These are phyloP conservation scores for Heterococcus sp. DNA, from an alignment of 108 stramenopile genomes.

Conservation along the genomic window DNA sequence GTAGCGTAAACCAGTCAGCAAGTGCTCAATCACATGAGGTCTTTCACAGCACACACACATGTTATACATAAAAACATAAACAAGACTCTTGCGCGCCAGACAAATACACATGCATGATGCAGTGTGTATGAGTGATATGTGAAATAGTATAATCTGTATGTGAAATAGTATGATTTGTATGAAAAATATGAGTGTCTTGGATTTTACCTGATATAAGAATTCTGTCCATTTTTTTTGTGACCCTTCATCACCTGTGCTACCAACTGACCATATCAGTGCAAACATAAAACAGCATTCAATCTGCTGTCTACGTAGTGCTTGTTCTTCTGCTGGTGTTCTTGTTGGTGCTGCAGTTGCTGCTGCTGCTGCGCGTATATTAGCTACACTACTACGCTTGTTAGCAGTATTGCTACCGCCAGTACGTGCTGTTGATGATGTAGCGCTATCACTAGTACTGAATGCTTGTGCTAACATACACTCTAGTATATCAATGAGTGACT, in stretches of 20 bases:
- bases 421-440: no score
- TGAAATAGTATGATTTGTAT: not conserved
- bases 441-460: no score
- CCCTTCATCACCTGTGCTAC: slow-evolving; percentile 43
- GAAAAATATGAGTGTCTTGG: not conserved
- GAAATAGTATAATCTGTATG: not conserved
- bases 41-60: no score
- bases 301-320: not conserved
- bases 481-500: slow-evolving; percentile 51
- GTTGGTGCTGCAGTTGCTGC: not conserved
- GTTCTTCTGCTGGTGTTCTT: not conserved
- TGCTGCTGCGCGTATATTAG: no score
- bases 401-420: no score
- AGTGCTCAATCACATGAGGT: no score
- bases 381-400: no score
- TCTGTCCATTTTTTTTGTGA: slow-evolving; percentile 42
- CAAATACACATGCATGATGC: not conserved
- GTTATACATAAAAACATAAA: no score
- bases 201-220: slow-evolving; percentile 3
- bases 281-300: slow-evolving; percentile 62
- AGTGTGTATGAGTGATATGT: not conserved
- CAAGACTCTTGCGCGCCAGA: no score
- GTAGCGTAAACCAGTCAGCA: no score
- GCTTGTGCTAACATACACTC: slow-evolving; percentile 55
- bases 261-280: slow-evolving; percentile 56